Percentiles rank a stretch among this genome's conserved stretches.
phyloP scores from a whole-genome alignment of 495 filamentous ascomycete genomes.

The Talaromyces wortmannii region DNA sequence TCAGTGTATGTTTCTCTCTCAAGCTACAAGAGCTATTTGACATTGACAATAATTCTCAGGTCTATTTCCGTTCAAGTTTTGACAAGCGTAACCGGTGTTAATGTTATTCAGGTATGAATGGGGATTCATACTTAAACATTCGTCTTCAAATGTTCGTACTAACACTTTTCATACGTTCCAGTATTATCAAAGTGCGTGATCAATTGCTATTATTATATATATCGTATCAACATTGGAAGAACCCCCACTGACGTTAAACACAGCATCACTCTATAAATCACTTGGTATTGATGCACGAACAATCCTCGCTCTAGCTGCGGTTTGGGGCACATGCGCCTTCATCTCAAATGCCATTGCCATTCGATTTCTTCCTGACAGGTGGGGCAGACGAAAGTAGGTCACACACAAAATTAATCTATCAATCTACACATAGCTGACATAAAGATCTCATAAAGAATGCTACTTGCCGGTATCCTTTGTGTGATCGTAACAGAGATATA shows the following conservation, averaged over 20 bases:
- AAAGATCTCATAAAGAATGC: constrained; percentile 30
- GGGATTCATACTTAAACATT: not conserved
- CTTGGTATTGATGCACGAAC: constrained; percentile 43
- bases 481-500: constrained; percentile 52
- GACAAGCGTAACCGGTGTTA: constrained; percentile 50
- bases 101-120: constrained; percentile 40
- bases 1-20: constrained; percentile 18
- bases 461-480: constrained; percentile 40
- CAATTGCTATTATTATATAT: not conserved
- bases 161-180: constrained; percentile 6
- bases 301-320: constrained; percentile 47
- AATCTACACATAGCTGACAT: not conserved
- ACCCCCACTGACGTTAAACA: constrained; percentile 21
- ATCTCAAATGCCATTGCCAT: constrained; percentile 45
- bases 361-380: constrained; percentile 48
- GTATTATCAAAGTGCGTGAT: constrained; percentile 46
- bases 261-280: constrained; percentile 38
- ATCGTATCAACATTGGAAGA: not conserved
- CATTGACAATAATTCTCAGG: not conserved
- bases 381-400: constrained; percentile 50
- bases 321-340: constrained; percentile 51
- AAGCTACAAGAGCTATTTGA: too few relatives aligned
- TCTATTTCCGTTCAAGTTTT: constrained; percentile 54
- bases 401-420: not conserved
- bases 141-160: too few relatives aligned